Conservation (phyloP, 2,329 filamentous ascomycete genomes). For the Truncatella angustata region DNA sequence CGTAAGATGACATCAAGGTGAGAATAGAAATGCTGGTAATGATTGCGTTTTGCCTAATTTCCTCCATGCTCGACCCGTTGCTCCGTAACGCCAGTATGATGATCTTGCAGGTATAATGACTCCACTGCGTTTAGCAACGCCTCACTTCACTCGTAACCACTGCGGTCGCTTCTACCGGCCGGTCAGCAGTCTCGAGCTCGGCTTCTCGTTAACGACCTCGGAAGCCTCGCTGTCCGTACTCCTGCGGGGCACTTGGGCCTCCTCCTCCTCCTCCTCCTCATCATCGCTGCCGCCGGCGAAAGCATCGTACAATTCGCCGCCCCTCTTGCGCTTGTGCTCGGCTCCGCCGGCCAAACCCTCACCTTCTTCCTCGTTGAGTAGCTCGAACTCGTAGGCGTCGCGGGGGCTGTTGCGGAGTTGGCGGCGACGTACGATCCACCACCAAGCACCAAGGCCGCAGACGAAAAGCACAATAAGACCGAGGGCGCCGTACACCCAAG, state of each 20-base stretch:
- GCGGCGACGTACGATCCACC: conserved; percentile 76
- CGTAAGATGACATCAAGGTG: no score
- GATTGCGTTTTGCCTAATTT: no score
- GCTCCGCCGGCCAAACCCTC: conserved; percentile 48
- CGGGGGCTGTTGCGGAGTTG: conserved; percentile 71
- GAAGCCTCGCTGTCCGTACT: conserved; percentile 1
- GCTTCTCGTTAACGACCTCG: conserved; percentile 7
- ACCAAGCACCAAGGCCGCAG: conserved; percentile 73
- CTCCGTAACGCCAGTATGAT: conserved; percentile 1
- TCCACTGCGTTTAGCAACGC: not conserved
- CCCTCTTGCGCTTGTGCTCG: conserved; percentile 56
- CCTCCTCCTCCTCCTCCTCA: conserved; percentile 56
- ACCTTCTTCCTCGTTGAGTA: conserved; percentile 79
- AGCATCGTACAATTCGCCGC: conserved; percentile 93
- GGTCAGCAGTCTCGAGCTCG: conserved; percentile 9
- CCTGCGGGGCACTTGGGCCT: conserved; percentile 7
- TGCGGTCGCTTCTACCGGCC: not conserved
- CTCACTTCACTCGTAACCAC: not conserved
- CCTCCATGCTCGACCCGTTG: no score
- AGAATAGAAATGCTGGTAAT: no score
- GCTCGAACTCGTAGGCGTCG: conserved; percentile 91
- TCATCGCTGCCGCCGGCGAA: conserved; percentile 86
- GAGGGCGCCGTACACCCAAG: conserved; percentile 89
- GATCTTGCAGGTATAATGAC: not conserved
- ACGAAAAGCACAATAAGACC: conserved; percentile 86